These are phyloP conservation scores for Mucor circinelloides DNA, from an alignment of 371 early-diverging fungal species.

Conservation along the genomic window DNA sequence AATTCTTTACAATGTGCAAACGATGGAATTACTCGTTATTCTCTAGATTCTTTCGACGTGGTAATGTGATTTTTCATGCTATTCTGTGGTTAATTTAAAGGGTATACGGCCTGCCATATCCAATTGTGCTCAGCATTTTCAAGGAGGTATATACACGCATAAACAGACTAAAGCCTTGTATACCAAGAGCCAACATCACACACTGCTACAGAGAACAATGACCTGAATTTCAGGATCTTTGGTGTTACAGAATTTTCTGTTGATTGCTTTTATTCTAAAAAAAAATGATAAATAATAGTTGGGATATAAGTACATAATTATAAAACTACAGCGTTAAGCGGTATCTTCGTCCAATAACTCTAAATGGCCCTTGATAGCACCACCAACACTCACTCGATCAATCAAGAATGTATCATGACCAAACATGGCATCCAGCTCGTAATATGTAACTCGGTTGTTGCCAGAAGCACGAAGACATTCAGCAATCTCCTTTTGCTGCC, in stretches of 20 bases:
- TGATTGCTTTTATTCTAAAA: background rate
- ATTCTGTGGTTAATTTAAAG: background rate
- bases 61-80: background rate
- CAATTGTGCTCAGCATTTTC: background rate
- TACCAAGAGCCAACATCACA: no score
- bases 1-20: background rate
- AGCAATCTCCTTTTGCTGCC: slow-evolving; percentile 96
- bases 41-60: background rate
- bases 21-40: background rate
- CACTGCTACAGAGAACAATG: no score
- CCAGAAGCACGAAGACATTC: slow-evolving; percentile 79
- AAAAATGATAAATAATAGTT: background rate
- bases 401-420: slow-evolving; percentile 97
- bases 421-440: slow-evolving; percentile 95
- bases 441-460: slow-evolving; percentile 89
- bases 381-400: slow-evolving; percentile 87
- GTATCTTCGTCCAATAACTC: slow-evolving; percentile 56
- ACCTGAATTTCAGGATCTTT: background rate
- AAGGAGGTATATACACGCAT: no score
- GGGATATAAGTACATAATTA: background rate
- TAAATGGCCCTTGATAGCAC: slow-evolving; percentile 92
- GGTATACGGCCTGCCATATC: background rate
- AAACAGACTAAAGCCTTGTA: no score
- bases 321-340: background rate
- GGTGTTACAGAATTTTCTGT: background rate